A percentile compares a stretch with the other conserved stretches of the same genome.
Conservation (phyloP, 2,329 filamentous ascomycete species). For the Microdochium bolleyi region DNA sequence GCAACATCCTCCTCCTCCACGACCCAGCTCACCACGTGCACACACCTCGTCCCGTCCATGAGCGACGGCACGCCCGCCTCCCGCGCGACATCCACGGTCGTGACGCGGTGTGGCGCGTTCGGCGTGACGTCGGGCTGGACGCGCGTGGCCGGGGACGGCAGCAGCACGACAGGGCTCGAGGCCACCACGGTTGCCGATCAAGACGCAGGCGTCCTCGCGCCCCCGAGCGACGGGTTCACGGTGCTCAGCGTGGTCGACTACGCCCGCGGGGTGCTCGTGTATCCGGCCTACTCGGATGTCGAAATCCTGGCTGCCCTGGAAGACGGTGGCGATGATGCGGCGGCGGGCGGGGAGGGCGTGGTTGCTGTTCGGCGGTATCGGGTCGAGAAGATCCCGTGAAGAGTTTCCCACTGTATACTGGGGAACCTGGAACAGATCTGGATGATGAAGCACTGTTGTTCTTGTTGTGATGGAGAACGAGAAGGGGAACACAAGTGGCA, state of each 20-base stretch:
- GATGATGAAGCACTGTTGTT: background rate
- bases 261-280: background rate
- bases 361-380: background rate
- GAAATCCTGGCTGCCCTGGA: background rate
- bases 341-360: background rate
- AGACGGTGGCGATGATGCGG: background rate
- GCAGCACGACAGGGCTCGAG: slow-evolving; percentile 19
- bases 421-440: background rate
- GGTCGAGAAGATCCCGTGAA: background rate
- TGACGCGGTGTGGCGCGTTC: slow-evolving; percentile 36
- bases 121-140: slow-evolving; percentile 46
- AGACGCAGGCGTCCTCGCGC: too few relatives aligned
- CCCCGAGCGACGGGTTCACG: background rate
- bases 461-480: background rate
- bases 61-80: slow-evolving; percentile 23
- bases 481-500: too few relatives aligned
- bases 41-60: slow-evolving; percentile 14
- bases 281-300: background rate
- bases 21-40: slow-evolving; percentile 24
- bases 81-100: slow-evolving; percentile 27
- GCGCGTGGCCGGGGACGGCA: slow-evolving; percentile 40
- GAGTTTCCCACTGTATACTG: background rate
- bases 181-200: too few relatives aligned
- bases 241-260: background rate
- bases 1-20: slow-evolving; percentile 2